Conservation (phyloP, 345 rosid genomes). For the Rhizophora mangle region DNA sequence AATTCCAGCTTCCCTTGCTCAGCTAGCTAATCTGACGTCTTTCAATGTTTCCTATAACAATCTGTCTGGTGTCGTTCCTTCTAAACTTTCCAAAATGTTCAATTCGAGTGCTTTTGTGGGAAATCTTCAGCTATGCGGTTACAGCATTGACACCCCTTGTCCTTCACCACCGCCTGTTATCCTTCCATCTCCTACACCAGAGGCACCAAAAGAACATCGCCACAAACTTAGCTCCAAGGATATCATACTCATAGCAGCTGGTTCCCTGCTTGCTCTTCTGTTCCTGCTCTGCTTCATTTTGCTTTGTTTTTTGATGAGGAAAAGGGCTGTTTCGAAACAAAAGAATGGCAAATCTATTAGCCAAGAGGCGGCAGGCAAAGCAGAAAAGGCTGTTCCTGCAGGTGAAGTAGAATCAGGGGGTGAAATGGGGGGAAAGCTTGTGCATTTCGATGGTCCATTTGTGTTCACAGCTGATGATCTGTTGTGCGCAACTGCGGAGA, state of each 20-base stretch:
- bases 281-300: slow-evolving; percentile 63
- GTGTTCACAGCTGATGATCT: slow-evolving; percentile 95
- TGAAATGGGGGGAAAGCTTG: slow-evolving; percentile 90
- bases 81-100: slow-evolving; percentile 60
- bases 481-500: slow-evolving; percentile 95
- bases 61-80: slow-evolving; percentile 81
- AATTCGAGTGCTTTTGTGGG: slow-evolving; percentile 83
- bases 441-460: slow-evolving; percentile 91
- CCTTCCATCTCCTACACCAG: slow-evolving; percentile 47
- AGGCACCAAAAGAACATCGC: slow-evolving; percentile 33
- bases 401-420: slow-evolving; percentile 61
- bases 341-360: slow-evolving; percentile 40
- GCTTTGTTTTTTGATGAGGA: slow-evolving; percentile 64
- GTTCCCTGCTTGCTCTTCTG: slow-evolving; percentile 56
- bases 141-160: slow-evolving; percentile 54
- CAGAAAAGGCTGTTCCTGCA: slow-evolving; percentile 46
- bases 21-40: slow-evolving; percentile 53
- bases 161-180: slow-evolving; percentile 48
- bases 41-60: slow-evolving; percentile 87
- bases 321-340: slow-evolving; percentile 47
- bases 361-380: slow-evolving; percentile 30
- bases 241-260: slow-evolving; percentile 67
- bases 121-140: slow-evolving; percentile 89
- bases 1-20: slow-evolving; percentile 57
- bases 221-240: slow-evolving; percentile 63